Evolutionary conservation across 805 yeast species (phyloP), one percentile per base, ranked within the genome.

Genomic region (Myxozyma melibiosi): DNA sequence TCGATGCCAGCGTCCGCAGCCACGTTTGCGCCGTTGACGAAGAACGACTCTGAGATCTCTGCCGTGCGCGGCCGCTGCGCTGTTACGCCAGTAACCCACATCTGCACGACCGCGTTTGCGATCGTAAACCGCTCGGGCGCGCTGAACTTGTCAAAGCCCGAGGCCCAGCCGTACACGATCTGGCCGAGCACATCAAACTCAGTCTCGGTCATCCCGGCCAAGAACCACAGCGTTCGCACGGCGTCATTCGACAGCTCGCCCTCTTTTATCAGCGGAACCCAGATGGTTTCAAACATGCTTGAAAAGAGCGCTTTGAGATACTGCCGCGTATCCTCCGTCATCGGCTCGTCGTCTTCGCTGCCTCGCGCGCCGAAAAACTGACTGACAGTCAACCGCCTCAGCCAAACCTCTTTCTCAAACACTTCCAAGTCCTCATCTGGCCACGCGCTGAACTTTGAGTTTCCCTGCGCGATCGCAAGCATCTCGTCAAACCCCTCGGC

Each of bases 1-100:
- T 33, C 49, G 3, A 18, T 6, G 27, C 34, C 25, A 22, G 13
- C 16, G 4, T 31, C 22, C 20, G n/a, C 8, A 13, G 7, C n/a
- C n/a, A n/a, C 8, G 8, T 43, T 28, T 2, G 14, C 37, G 13
- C 41, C 50, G 27, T 27, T 43, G 8, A 18, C 28, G 34, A 53
- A 42, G 20, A 48, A 57, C 14, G 42, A 9, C 30, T 25, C 14
- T 11, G 58, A 46, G 18, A 57, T 35, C 8, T 37, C 35, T 3
- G 18, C 33, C 22, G 49, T n/a, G 33, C 55, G 43, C 24, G 8
- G 11, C 38, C 49, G 49, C 3, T 49, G 20, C 9, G 41, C 43
- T n/a, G 61, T 27, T 22, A 42, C 35, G 14, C 54, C 61, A n/a
- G 56, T 53, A 40, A 54, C 27, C 61, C 61, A 57, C 58, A 57